A percentile compares a stretch with the other conserved stretches of the same genome.
These are phyloP conservation scores for Exobasidium cylindrosporum DNA, from an alignment of 1,284 basidiomycete species.

Conservation along the genomic window DNA sequence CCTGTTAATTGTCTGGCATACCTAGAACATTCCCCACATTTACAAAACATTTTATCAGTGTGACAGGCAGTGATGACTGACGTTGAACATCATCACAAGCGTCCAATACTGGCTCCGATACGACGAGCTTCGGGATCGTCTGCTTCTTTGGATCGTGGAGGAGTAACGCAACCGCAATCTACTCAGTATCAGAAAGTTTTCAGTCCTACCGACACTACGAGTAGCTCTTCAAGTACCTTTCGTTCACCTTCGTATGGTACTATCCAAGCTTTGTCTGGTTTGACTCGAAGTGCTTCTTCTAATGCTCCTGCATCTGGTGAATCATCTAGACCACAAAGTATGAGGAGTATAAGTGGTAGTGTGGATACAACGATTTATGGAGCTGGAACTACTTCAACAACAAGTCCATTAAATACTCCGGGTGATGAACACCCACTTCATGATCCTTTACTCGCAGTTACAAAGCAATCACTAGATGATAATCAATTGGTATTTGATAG, in stretches of 20 bases:
- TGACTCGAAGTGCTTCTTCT: conserved; percentile 10
- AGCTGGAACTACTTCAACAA: not conserved
- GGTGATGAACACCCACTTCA: conserved; percentile 1
- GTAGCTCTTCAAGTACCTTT: not conserved
- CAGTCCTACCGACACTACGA: too few relatives aligned
- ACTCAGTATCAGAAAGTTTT: too few relatives aligned
- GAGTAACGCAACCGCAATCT: too few relatives aligned
- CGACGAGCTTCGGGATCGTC: not conserved
- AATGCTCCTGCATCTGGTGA: conserved; percentile 16
- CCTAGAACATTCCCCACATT: not conserved
- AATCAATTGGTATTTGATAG: not conserved
- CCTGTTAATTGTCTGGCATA: too few relatives aligned
- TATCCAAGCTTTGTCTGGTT: not conserved
- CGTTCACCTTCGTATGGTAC: not conserved
- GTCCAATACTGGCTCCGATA: not conserved
- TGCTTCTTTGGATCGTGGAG: not conserved
- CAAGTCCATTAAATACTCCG: conserved; percentile 2
- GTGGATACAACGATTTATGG: not conserved
- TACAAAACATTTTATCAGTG: not conserved
- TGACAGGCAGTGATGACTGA: not conserved
- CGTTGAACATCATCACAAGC: not conserved
- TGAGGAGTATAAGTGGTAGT: conserved; percentile 2
- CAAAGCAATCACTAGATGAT: not conserved
- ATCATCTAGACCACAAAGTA: conserved; percentile 4
- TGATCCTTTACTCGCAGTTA: not conserved